Evolutionary conservation across 495 filamentous ascomycete genomes (phyloP), one percentile per base, ranked within the genome.

Genomic region (Penicillium ochrochloron): DNA sequence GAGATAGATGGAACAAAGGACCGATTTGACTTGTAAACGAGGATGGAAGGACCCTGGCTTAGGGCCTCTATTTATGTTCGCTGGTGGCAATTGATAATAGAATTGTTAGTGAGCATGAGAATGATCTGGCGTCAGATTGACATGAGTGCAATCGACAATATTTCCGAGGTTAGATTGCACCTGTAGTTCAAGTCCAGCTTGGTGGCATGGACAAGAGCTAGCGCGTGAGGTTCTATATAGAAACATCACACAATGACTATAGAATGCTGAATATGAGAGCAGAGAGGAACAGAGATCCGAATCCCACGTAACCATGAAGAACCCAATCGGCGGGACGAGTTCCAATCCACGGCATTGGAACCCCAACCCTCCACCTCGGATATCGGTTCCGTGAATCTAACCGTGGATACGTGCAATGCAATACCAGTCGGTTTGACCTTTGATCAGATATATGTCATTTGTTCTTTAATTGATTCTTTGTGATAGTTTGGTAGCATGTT

Each of bases 361-460:
- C 52, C n/a, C 33, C 21, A 4, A 19, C 5, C 23, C 31, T 44
- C 25, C 17, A 60, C 35, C 1, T 25, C 70, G 70, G 70, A 60
- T 57, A 17, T 34, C 19, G 37, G 19, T 60, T 66, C 70, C 65
- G 63, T 55, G 39, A 21, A 52, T 31, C 8, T 34, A 33, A 56
- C 29, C 11, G 7, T 56, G 53, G 34, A 7, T 15, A n/a, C 31
- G 33, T 58, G 25, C 50, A 33, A 41, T 17, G 5, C 4, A 3
- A 37, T 14, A 37, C 37, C 3, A 41, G 2, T 41, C 50, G 1
- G 29, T 34, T 23, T 12, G 19, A 14, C 31, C 34, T 57, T 58
- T 10, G 23, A 56, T 66, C 29, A 37, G n/a, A 57, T 57, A 27
- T 48, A 73, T 63, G 63, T 71, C 64, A 37, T 67, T 56, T 58